A percentile compares a stretch with the other conserved stretches of the same genome.
Evolutionary conservation across 257 asterid genomes (phyloP).

Genomic region (Solanum pennellii): DNA sequence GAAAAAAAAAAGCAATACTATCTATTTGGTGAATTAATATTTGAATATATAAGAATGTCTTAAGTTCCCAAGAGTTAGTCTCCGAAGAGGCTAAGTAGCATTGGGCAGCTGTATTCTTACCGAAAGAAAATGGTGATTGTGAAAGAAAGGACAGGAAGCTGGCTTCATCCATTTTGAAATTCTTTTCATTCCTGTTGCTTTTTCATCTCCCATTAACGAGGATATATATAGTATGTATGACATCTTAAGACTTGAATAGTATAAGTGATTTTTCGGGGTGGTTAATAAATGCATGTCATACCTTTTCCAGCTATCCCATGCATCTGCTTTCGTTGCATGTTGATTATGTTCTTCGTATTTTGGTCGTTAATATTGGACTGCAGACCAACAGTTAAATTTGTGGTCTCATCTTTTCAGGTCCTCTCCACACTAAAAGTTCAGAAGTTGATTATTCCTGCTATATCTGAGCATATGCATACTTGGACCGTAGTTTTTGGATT

Average conservation of each 20-base stretch:
- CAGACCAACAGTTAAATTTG: not conserved
- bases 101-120: not conserved
- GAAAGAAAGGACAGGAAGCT: not conserved
- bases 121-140: not conserved
- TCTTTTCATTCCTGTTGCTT: not conserved
- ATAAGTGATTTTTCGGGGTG: not conserved
- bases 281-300: not conserved
- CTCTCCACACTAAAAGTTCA: conserved; percentile 55
- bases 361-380: not conserved
- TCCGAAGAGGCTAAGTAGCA: not conserved
- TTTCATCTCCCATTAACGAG: not conserved
- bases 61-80: not conserved
- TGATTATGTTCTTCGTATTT: not conserved
- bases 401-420: conserved; percentile 34
- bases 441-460: conserved; percentile 78
- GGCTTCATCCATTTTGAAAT: not conserved
- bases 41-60: not conserved
- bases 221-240: not conserved
- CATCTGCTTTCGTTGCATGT: not conserved
- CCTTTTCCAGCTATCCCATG: not conserved
- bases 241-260: not conserved
- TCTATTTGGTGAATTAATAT: not conserved
- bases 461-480: conserved; percentile 73
- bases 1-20: not conserved
- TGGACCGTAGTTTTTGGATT: conserved; percentile 75